These are phyloP conservation scores for Ambrosiella beaveri DNA, from an alignment of 2,329 filamentous ascomycete species.

Conservation along the genomic window DNA sequence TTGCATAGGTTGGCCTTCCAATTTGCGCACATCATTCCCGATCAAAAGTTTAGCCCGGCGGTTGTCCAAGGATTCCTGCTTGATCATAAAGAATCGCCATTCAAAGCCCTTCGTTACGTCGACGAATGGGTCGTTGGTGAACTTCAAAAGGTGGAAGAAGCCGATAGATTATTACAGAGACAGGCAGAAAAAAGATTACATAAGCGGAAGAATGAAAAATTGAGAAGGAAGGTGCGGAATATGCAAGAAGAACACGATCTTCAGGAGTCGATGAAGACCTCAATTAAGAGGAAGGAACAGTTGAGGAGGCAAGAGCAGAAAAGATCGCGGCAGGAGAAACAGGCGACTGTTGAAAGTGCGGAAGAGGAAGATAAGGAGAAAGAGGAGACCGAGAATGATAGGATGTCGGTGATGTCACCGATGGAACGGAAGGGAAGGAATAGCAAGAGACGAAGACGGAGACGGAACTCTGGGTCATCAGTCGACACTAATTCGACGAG, in stretches of 20 bases:
- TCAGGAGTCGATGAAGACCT: conserved; percentile 7
- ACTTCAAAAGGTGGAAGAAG: conserved; percentile 2
- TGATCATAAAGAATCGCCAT: conserved; percentile 41
- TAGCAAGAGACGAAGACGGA: not conserved
- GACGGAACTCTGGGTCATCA: too few relatives aligned
- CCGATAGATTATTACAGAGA: not conserved
- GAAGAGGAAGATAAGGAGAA: not conserved
- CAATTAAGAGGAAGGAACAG: not conserved
- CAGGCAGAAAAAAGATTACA: not conserved
- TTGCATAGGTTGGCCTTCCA: conserved; percentile 13
- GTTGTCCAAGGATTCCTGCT: conserved; percentile 49
- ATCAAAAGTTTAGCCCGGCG: conserved; percentile 37
- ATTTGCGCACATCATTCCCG: conserved; percentile 37
- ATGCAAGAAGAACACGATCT: conserved; percentile 6
- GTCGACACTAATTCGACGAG: too few relatives aligned
- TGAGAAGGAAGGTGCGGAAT: conserved; percentile 1
- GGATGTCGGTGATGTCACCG: not conserved
- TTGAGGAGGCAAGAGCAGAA: conserved; percentile 1
- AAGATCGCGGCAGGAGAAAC: not conserved
- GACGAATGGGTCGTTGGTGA: conserved; percentile 9
- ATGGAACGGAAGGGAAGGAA: not conserved
- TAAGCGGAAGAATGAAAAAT: not conserved
- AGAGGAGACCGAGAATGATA: not conserved
- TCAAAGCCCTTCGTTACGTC: conserved; percentile 34
- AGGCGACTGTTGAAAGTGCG: not conserved